Evolutionary conservation across 371 early-diverging fungal genomes (phyloP).

Genomic region (Dichotomocladium elegans): DNA sequence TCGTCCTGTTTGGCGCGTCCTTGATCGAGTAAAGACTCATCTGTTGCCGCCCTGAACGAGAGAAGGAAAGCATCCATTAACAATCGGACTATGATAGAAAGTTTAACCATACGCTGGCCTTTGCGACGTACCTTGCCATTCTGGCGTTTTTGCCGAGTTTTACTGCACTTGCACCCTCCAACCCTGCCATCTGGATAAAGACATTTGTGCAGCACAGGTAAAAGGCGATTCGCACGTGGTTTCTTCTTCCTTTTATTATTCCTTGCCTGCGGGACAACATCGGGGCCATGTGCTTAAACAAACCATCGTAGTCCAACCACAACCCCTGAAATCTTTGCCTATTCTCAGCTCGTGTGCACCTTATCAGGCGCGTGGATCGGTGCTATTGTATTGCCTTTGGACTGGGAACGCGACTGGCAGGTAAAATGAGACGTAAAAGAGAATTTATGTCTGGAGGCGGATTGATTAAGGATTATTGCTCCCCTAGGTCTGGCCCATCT

Average conservation of each 20-base stretch:
- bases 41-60: neutral
- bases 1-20: constrained; percentile 42
- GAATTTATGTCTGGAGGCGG: no score
- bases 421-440: constrained; percentile 5
- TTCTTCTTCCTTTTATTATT: neutral
- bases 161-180: constrained; percentile 14
- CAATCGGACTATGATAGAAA: constrained; percentile 8
- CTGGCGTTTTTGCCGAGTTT: constrained; percentile 34
- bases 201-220: constrained; percentile 44
- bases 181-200: constrained; percentile 23
- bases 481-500: constrained; percentile 40
- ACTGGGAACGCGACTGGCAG: constrained; percentile 54
- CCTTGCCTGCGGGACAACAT: no score
- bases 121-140: constrained; percentile 38
- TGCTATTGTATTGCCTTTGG: constrained; percentile 46
- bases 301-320: constrained; percentile 27
- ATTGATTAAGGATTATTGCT: neutral
- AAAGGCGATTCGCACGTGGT: no score
- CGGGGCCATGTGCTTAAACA: neutral
- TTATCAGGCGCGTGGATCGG: constrained; percentile 51
- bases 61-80: neutral
- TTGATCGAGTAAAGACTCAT: constrained; percentile 27
- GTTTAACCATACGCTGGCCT: constrained; percentile 32
- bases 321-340: constrained; percentile 38
- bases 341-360: constrained; percentile 37